phyloP scores from a whole-genome alignment of 176 grass and related monocot genomes.

The Secale cereale region DNA sequence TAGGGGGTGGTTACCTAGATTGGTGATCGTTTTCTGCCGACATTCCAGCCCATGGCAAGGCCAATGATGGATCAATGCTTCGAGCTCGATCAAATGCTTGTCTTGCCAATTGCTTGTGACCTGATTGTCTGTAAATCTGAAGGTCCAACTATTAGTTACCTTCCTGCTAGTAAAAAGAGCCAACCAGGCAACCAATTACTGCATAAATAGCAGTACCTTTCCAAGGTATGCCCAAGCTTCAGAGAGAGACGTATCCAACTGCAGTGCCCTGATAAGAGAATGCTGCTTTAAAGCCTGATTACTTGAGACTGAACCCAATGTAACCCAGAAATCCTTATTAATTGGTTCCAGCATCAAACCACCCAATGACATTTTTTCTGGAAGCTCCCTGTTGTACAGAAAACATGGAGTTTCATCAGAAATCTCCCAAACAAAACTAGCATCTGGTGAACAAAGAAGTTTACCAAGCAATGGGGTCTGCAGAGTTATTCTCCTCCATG shows the following conservation, averaged over 20 bases:
- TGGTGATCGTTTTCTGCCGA: slow-evolving; percentile 50
- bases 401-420: slow-evolving; percentile 40
- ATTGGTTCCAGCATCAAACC: slow-evolving; percentile 68
- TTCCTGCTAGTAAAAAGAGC: slow-evolving; percentile 4
- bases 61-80: slow-evolving; percentile 94
- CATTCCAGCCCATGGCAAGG: slow-evolving; percentile 96
- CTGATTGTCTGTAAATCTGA: slow-evolving; percentile 84
- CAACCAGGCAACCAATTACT: slow-evolving; percentile 16
- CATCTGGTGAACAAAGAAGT: slow-evolving; percentile 18
- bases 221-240: slow-evolving; percentile 92
- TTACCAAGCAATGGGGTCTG: slow-evolving; percentile 60
- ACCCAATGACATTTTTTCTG: slow-evolving; percentile 88
- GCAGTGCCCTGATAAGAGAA: slow-evolving; percentile 74
- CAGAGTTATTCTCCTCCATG: slow-evolving; percentile 36
- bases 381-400: slow-evolving; percentile 61
- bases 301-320: slow-evolving; percentile 70
- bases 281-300: slow-evolving; percentile 86
- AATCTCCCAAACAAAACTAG: not conserved
- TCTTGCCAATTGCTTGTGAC: slow-evolving; percentile 69
- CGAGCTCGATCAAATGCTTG: slow-evolving; percentile 90
- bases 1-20: slow-evolving; percentile 23
- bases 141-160: slow-evolving; percentile 30
- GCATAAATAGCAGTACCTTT: slow-evolving; percentile 55
- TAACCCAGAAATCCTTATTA: slow-evolving; percentile 93
- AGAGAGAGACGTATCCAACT: slow-evolving; percentile 75